These are phyloP conservation scores for Termitomyces sp. DNA, from an alignment of 768 basidiomycete species.

Conservation along the genomic window DNA sequence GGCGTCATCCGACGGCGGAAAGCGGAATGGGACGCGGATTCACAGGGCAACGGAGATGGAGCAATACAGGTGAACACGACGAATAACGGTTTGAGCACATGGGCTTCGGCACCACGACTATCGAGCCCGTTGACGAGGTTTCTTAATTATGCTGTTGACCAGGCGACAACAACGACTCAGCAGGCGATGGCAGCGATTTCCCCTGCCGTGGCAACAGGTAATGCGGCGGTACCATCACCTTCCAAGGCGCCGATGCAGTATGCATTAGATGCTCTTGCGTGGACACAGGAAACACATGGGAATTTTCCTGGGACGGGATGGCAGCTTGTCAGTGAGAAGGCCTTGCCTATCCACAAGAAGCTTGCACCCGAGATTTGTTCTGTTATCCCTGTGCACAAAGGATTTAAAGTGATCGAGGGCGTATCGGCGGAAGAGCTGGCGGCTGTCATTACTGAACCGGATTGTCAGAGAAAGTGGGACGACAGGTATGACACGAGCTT, in stretches of 20 bases:
- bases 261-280: constrained; percentile 76
- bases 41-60: constrained; percentile 20
- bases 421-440: constrained; percentile 90
- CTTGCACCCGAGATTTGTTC: constrained; percentile 74
- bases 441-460: constrained; percentile 60
- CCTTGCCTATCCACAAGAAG: constrained; percentile 70
- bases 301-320: constrained; percentile 57
- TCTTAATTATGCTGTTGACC: constrained; percentile 70
- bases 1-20: constrained; percentile 62
- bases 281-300: constrained; percentile 69
- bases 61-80: constrained; percentile 14
- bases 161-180: constrained; percentile 68
- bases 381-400: constrained; percentile 78
- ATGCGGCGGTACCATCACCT: constrained; percentile 39
- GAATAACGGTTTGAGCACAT: constrained; percentile 23
- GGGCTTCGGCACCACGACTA: constrained; percentile 58
- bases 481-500: constrained; percentile 71
- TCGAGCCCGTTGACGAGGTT: constrained; percentile 68
- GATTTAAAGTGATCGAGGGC: constrained; percentile 88
- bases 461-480: constrained; percentile 82
- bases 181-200: constrained; percentile 76
- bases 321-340: constrained; percentile 74
- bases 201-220: constrained; percentile 40
- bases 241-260: constrained; percentile 73
- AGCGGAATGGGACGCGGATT: constrained; percentile 67